Evolutionary conservation across 345 rosid species (phyloP).

Genomic region (Lepidium sativum): DNA sequence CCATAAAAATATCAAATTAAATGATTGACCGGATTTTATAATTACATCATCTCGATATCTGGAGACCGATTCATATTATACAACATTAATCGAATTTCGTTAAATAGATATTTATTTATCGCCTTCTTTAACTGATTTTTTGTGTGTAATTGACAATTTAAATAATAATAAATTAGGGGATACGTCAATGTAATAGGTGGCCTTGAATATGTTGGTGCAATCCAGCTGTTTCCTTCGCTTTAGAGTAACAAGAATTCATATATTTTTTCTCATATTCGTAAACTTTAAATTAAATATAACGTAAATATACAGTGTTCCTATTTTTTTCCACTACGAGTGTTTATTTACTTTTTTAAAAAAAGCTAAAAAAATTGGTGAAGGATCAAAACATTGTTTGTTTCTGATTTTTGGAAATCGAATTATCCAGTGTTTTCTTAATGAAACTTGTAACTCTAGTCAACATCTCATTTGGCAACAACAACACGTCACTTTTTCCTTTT

Average conservation of each 20-base stretch:
- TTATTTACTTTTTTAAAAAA: too few relatives aligned
- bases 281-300: too few relatives aligned
- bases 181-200: conserved; percentile 26
- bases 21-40: conserved; percentile 6
- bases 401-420: neutral
- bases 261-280: too few relatives aligned
- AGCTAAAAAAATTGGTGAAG: neutral
- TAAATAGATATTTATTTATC: neutral
- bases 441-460: neutral
- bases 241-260: conserved; percentile 19
- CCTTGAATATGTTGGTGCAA: neutral
- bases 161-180: conserved; percentile 5
- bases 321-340: neutral
- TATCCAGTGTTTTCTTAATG: neutral
- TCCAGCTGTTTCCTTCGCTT: conserved; percentile 27
- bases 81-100: conserved; percentile 15
- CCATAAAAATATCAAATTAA: conserved; percentile 4
- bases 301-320: too few relatives aligned
- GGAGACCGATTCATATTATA: neutral
- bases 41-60: neutral
- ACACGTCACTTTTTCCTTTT: neutral
- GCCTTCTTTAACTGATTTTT: neutral
- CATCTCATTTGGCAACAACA: neutral
- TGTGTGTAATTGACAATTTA: neutral
- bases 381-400: neutral